phyloP scores from a whole-genome alignment of 1,284 basidiomycete species.

The Leccinum griseonigrum region DNA sequence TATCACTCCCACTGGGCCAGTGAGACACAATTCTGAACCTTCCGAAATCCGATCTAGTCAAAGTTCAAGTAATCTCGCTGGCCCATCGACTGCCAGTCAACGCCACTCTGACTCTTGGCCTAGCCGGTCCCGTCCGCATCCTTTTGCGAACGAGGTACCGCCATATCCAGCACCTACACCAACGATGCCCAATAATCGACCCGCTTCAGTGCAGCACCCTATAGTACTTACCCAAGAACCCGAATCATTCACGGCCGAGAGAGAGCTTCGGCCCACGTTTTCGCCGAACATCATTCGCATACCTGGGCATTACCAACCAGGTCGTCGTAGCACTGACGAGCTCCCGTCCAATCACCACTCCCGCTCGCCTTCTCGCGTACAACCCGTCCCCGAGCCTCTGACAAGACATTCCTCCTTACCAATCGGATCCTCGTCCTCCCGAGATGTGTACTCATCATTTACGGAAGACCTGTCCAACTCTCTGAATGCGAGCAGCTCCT shows the following conservation, averaged over 20 bases:
- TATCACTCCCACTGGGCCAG: constrained; percentile 11
- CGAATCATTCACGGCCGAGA: constrained; percentile 44
- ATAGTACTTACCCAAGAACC: constrained; percentile 21
- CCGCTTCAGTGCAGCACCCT: constrained; percentile 21
- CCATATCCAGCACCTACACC: constrained; percentile 32
- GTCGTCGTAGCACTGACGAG: constrained; percentile 24
- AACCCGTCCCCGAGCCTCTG: constrained; percentile 19
- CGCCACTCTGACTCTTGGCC: constrained; percentile 21
- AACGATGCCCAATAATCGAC: constrained; percentile 16
- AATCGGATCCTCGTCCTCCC: constrained; percentile 18
- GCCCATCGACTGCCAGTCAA: constrained; percentile 18
- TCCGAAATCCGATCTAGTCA: constrained; percentile 12
- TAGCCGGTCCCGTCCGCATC: constrained; percentile 23
- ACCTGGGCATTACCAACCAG: constrained; percentile 37
- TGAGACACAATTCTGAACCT: constrained; percentile 28
- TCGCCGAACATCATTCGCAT: constrained; percentile 63
- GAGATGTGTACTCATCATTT: constrained; percentile 36
- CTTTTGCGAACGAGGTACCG: constrained; percentile 22
- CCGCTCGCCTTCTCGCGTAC: constrained; percentile 24
- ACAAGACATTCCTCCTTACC: constrained; percentile 31
- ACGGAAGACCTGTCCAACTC: constrained; percentile 55
- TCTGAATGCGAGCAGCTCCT: constrained; percentile 40
- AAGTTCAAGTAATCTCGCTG: constrained; percentile 6
- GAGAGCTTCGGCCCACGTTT: constrained; percentile 61
- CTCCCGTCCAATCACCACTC: constrained; percentile 14